phyloP scores from a whole-genome alignment of 306 rosid species.

The Prinsepia uniflora region DNA sequence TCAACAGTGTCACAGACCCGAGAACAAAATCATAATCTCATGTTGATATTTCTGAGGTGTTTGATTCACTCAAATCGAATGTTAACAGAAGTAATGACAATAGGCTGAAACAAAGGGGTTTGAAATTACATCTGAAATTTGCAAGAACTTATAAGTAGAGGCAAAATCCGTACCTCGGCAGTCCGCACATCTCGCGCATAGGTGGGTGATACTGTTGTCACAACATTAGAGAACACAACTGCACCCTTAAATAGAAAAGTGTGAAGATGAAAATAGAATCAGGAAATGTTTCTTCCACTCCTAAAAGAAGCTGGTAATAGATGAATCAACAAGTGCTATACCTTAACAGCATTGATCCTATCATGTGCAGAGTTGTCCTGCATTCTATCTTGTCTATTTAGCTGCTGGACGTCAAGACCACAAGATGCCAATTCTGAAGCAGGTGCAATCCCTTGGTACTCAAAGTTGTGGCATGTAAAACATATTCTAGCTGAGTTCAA shows the following conservation, averaged over 20 bases:
- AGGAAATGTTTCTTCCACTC: neutral
- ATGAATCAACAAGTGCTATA: constrained; percentile 27
- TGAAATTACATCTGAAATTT: neutral
- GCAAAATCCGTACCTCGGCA: constrained; percentile 62
- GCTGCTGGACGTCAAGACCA: constrained; percentile 71
- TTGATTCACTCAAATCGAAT: neutral
- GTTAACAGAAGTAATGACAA: neutral
- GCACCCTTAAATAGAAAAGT: constrained; percentile 66
- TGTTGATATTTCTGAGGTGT: neutral
- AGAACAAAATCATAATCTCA: neutral
- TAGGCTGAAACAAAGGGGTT: neutral
- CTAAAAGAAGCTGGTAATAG: constrained; percentile 3
- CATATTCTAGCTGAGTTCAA: constrained; percentile 91
- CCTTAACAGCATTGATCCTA: constrained; percentile 86
- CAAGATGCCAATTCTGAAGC: constrained; percentile 77
- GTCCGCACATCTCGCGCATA: constrained; percentile 93
- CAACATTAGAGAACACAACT: constrained; percentile 89
- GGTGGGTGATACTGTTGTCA: constrained; percentile 95
- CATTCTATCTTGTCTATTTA: constrained; percentile 84
- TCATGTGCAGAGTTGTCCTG: constrained; percentile 80
- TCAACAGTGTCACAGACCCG: neutral
- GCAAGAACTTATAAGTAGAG: neutral
- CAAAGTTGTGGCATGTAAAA: constrained; percentile 98
- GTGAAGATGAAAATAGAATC: constrained; percentile 10
- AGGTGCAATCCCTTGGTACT: constrained; percentile 86